Evolutionary conservation across 495 filamentous ascomycete species (phyloP), one percentile per base, ranked within the genome.

Genomic region (Aspergillus affinis): DNA sequence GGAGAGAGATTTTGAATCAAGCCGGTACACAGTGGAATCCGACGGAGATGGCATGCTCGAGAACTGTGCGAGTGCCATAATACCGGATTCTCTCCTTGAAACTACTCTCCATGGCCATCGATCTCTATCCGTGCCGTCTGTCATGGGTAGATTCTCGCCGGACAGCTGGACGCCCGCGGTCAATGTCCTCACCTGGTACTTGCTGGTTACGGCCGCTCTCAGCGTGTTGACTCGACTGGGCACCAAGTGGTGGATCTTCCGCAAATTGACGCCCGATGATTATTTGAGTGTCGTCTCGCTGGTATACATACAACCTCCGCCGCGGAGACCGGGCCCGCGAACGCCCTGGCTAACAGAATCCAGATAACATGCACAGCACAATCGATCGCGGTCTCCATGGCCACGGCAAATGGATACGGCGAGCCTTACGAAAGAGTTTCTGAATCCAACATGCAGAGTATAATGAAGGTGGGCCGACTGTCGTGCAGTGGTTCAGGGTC

Each of bases 381-480:
- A 20, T 55, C 58, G 5, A 21, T 54, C 10, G 51, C 51, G 13
- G 19, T 55, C 41, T 54, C 58, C 12, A 50, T 60, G 29, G 32
- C 58, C 2, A 55, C 44, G 7, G 44, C 18, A 0, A 49, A 60
- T 32, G 58, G 51, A 20, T 60, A 60, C 50, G 58, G 58, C 62
- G 61, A 50, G 45, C 51, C 30, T 18, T 49, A 41, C 21, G 46
- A 32, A 1, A 23, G 26, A 0, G 13, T 60, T 2, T 19, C 36
- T 21, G 15, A 48, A 5, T 21, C 9, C 3, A 21, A 21, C 6
- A 19, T 60, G 13, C 36, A 49, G 3, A 19, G 9, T 18, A 60
- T 60, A 8, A 21, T 58, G 48, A 58, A 58, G 48, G 56, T 58
- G n/a, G n/a, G 56, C 20, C 7, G n/a, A 45, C 27, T 17, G 1